Evolutionary conservation across 345 rosid species (phyloP).

Genomic region (Combretum micranthum): DNA sequence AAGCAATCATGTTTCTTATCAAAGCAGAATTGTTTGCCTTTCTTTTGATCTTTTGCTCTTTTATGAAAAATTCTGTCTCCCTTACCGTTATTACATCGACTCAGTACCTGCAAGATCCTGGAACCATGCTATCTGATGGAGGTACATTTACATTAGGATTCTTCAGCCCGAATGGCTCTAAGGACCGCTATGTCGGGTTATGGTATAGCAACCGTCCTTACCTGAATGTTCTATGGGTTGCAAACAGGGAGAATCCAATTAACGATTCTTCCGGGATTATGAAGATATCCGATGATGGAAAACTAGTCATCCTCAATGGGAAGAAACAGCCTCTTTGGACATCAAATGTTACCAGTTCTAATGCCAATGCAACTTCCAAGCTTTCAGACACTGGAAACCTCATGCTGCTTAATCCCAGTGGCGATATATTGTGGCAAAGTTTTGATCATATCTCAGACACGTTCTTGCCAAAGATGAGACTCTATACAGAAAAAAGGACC

Average conservation of each 20-base stretch:
- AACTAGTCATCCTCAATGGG: conserved; percentile 38
- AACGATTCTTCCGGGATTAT: conserved; percentile 37
- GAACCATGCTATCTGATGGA: conserved; percentile 22
- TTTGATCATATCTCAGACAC: conserved; percentile 32
- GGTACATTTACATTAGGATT: conserved; percentile 41
- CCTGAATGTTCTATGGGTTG: conserved; percentile 41
- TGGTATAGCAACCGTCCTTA: conserved; percentile 32
- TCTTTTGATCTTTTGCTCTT: conserved; percentile 14
- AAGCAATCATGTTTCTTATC: too few relatives aligned
- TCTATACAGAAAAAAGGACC: conserved; percentile 13
- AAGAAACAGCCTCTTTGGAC: conserved; percentile 40
- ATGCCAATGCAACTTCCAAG: conserved; percentile 24
- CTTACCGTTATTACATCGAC: conserved; percentile 25
- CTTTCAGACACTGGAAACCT: conserved; percentile 50
- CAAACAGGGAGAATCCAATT: conserved; percentile 37
- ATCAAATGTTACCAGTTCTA: conserved; percentile 24
- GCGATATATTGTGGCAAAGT: conserved; percentile 48
- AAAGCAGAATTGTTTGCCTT: not conserved
- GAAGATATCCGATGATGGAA: conserved; percentile 36
- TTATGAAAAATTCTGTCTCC: conserved; percentile 9
- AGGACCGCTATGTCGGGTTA: conserved; percentile 40
- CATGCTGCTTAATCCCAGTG: conserved; percentile 18
- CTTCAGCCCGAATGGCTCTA: conserved; percentile 41
- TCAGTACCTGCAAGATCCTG: conserved; percentile 28
- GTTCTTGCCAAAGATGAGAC: conserved; percentile 29